A percentile compares a stretch with the other conserved stretches of the same genome.
Conservation (phyloP, 164 flowering plant species). For the Magnolia officinalis region DNA sequence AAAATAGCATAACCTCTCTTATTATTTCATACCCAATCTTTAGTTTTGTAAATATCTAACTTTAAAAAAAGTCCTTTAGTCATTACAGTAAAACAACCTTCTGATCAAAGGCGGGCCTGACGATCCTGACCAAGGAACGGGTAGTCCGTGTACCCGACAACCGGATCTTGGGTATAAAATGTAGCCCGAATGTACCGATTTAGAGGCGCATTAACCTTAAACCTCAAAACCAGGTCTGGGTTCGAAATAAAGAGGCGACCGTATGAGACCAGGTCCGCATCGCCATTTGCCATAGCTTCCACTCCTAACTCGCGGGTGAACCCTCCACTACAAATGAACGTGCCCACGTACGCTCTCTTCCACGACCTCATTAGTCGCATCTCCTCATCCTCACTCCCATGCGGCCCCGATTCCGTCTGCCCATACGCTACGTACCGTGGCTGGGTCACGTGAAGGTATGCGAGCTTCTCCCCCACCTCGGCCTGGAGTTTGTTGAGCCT, state of each 20-base stretch:
- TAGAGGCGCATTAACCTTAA: slow-evolving; percentile 27
- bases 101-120: slow-evolving; percentile 4
- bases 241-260: slow-evolving; percentile 41
- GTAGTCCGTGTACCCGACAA: slow-evolving; percentile 41
- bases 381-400: slow-evolving; percentile 24
- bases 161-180: slow-evolving; percentile 36
- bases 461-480: slow-evolving; percentile 20
- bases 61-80: too few relatives aligned
- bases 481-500: slow-evolving; percentile 24
- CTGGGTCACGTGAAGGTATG: slow-evolving; percentile 36
- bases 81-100: not conserved
- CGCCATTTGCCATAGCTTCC: slow-evolving; percentile 31
- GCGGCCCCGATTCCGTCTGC: slow-evolving; percentile 23
- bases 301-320: slow-evolving; percentile 35
- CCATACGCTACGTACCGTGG: slow-evolving; percentile 36
- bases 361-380: slow-evolving; percentile 18
- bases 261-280: slow-evolving; percentile 38
- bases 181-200: slow-evolving; percentile 33
- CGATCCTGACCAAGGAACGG: slow-evolving; percentile 25
- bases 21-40: too few relatives aligned
- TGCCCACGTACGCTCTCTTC: slow-evolving; percentile 29
- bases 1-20: too few relatives aligned
- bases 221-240: slow-evolving; percentile 36
- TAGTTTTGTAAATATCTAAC: too few relatives aligned
- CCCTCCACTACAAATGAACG: slow-evolving; percentile 38